phyloP scores from a whole-genome alignment of 345 rosid species.

The Pseudoturritis turrita region DNA sequence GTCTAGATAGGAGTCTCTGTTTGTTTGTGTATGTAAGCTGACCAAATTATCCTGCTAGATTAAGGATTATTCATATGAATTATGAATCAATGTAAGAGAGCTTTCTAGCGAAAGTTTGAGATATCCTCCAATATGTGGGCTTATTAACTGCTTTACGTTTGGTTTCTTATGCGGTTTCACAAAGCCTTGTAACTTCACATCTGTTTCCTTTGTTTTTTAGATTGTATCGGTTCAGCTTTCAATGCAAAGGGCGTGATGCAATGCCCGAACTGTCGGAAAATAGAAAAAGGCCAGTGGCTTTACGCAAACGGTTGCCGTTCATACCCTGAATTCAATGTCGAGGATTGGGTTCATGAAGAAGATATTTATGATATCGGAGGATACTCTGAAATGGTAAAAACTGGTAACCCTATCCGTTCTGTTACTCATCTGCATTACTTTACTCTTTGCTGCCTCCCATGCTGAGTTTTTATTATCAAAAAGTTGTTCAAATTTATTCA shows the following conservation, averaged over 20 bases:
- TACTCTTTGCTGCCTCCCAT: background rate
- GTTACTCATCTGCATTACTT: background rate
- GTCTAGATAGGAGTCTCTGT: background rate
- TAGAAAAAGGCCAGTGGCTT: constrained; percentile 99
- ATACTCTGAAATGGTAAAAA: constrained; percentile 80
- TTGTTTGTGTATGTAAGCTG: background rate
- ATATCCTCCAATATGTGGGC: background rate
- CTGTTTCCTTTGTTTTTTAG: constrained; percentile 38
- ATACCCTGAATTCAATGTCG: constrained; percentile 68
- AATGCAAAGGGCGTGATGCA: constrained; percentile 95
- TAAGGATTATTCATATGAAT: background rate
- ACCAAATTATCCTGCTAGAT: background rate
- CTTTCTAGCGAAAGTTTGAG: background rate
- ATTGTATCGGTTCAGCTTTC: constrained; percentile 98
- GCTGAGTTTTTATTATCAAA: background rate
- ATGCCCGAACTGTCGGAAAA: constrained; percentile 96
- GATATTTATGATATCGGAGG: constrained; percentile 71
- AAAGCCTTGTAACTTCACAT: background rate
- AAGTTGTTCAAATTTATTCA: background rate
- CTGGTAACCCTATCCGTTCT: background rate
- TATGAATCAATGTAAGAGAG: constrained; percentile 1
- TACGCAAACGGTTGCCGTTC: constrained; percentile 79
- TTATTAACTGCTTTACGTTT: background rate
- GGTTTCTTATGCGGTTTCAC: background rate
- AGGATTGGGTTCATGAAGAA: constrained; percentile 92